Base-by-base conservation (phyloP, 2,329 filamentous ascomycete genomes). In the Conoideocrella luteorostrata region DNA sequence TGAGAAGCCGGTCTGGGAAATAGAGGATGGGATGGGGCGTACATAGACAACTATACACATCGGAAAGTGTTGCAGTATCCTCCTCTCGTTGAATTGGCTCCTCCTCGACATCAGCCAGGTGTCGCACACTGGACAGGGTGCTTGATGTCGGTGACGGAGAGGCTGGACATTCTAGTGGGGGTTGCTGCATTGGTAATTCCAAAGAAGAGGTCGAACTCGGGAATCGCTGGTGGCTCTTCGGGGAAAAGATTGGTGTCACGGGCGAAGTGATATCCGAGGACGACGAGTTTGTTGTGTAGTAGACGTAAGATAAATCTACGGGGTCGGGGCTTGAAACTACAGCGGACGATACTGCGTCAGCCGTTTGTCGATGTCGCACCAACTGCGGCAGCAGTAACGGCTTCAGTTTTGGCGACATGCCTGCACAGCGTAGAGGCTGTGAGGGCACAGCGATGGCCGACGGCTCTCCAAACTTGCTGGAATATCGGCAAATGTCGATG, bases 91-190 rank as follows among this genome's bases (percentile, higher is more conserved):
- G 85, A 33, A 81, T 66, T 2, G 85, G 82, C 56, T 95, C 89
- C 62, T 96, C 90, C 56, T 89, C 78, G 17, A 96, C 85, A 56
- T 93, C 86, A 13, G 88, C 85, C 49, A 96, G 71, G 41, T 74
- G 75, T 47, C 78, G 75, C 65, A 87, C 87, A 55, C 74, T 71
- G 0, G 77, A 68, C 51, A 80, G 78, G 49, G 54, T 52, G 41
- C 56, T 49, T 67, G 66, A 37, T 40, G 55, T 52, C 66, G 52
- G 53, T 30, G 57, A 40, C 7, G 53, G 49, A 23, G 53, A 51
- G 11, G 46, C 28, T 7, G 53, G 46, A 22, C 44, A 47, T 17
- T 59, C 56, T 28, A 46, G 47, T 17, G 39, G 39, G 37, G 23
- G 64, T 13, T 39, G 45, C n/a, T 39, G 45, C 44, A 41, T 60